Evolutionary conservation across 768 basidiomycete species (phyloP), one percentile per base, ranked within the genome.

Genomic region (Kwoniella shandongensis): DNA sequence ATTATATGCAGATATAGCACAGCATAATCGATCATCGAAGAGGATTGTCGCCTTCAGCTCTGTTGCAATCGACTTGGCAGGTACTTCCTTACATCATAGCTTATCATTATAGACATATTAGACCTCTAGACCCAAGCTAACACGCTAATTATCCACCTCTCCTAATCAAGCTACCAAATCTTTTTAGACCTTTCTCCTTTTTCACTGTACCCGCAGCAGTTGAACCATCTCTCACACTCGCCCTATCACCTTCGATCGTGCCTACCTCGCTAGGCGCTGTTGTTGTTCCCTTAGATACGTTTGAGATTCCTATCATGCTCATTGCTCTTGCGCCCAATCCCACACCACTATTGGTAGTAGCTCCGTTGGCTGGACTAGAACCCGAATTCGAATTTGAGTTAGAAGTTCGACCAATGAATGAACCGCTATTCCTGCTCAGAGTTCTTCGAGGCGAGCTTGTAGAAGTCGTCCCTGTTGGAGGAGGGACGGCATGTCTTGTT

Each of bases 121-220:
- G 32, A 32, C 32, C 13, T 32, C 32, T 13, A 13, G 13, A 13
- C 13, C 32, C 32, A 32, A n/a, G n/a, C 32, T 13, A 32, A 32
- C 13, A 32, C 32, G 32, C 6, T 32, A 32, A 6, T 32, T 32
- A 13, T 46, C 46, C 23, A 42, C 38, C 44, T 36, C 63, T 32
- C 41, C 60, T 54, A 38, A 70, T 59, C 41, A 70, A 45, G 54
- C 66, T 70, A 13, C 69, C 61, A 35, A 67, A 59, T 29, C 69
- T 62, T 35, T 55, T 62, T 54, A 70, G 46, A 18, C 61, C 45
- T 32, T 53, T 59, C 41, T 54, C 55, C 47, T 55, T 55, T 41
- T 61, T 60, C 42, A 17, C 38, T 44, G 36, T 44, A 4, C n/a
- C 35, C 17, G 22, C 36, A 6, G 7, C 36, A 46, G 15, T 53